A percentile compares a stretch with the other conserved stretches of the same genome.
Evolutionary conservation across 352 stramenopile genomes (phyloP).

Genomic region (Globisporangium paddicum): DNA sequence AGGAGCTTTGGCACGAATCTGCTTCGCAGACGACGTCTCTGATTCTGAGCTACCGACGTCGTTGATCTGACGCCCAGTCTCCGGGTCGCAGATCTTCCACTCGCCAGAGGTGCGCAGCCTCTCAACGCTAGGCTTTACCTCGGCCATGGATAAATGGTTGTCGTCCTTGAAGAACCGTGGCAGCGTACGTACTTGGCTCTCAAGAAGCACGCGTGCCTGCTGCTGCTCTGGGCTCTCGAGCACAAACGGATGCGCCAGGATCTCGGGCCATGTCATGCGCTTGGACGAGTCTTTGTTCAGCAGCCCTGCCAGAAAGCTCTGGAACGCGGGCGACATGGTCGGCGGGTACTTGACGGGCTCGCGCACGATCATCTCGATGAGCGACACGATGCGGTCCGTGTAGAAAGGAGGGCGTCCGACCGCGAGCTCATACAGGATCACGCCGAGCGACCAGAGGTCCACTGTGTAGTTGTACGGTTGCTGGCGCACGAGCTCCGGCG

Average conservation of each 20-base stretch:
- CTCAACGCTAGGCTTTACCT: slow-evolving; percentile 63
- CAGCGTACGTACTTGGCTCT: slow-evolving; percentile 50
- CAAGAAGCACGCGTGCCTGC: slow-evolving; percentile 37
- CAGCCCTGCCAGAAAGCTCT: slow-evolving; percentile 86
- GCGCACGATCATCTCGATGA: slow-evolving; percentile 96
- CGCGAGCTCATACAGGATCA: slow-evolving; percentile 94
- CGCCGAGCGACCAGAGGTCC: slow-evolving; percentile 93
- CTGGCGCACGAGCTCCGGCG: slow-evolving; percentile 91
- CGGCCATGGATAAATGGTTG: slow-evolving; percentile 23
- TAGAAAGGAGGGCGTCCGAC: slow-evolving; percentile 92
- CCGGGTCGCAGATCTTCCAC: slow-evolving; percentile 79
- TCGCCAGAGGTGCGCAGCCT: slow-evolving; percentile 72
- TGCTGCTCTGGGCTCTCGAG: slow-evolving; percentile 73
- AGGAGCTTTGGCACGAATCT: not conserved
- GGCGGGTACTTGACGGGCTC: slow-evolving; percentile 87
- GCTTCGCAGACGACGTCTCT: not conserved
- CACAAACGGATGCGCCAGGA: slow-evolving; percentile 90
- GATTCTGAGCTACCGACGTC: not conserved
- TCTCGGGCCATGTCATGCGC: slow-evolving; percentile 86
- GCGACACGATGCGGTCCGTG: slow-evolving; percentile 91
- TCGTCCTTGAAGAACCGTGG: slow-evolving; percentile 68
- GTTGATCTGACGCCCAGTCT: slow-evolving; percentile 45
- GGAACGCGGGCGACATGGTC: slow-evolving; percentile 78
- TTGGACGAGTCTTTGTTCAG: slow-evolving; percentile 87
- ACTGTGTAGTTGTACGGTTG: slow-evolving; percentile 93